A percentile compares a stretch with the other conserved stretches of the same genome.
These are phyloP conservation scores for Fusarium oligoseptatum DNA, from an alignment of 2,329 filamentous ascomycete species.

Conservation along the genomic window DNA sequence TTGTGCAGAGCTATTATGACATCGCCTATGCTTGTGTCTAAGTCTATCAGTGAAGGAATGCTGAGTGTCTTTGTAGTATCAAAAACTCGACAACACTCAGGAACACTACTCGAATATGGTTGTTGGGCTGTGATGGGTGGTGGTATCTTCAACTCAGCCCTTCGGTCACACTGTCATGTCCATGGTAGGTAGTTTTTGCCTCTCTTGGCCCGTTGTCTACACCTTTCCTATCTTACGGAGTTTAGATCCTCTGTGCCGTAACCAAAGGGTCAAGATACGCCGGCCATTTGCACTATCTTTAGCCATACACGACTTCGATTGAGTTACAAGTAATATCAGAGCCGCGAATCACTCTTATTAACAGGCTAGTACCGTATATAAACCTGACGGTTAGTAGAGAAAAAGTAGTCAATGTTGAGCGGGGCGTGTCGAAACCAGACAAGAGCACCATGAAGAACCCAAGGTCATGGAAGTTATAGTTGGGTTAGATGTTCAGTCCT, in stretches of 20 bases:
- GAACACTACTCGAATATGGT: not conserved
- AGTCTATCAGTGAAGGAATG: not conserved
- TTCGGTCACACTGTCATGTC: not conserved
- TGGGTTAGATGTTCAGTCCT: not conserved
- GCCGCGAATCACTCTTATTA: not conserved
- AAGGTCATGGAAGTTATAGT: not conserved
- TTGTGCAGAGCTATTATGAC: not conserved
- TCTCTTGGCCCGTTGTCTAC: not conserved
- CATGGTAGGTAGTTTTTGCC: not conserved
- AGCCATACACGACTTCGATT: not conserved
- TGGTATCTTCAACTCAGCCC: not conserved
- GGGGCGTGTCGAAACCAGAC: not conserved
- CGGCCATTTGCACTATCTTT: not conserved
- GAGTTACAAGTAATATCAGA: not conserved
- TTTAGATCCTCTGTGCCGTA: not conserved
- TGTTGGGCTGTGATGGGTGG: not conserved
- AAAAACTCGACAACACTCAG: not conserved
- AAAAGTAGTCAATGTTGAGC: not conserved
- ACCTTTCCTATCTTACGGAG: not conserved
- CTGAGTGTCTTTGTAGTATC: not conserved
- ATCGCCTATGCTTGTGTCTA: not conserved
- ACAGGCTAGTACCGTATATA: not conserved
- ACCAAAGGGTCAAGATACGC: not conserved
- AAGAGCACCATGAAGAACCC: not conserved
- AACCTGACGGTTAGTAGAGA: not conserved